Base-by-base conservation (phyloP, 2,329 filamentous ascomycete species). In the Hirsutella thompsonii region DNA sequence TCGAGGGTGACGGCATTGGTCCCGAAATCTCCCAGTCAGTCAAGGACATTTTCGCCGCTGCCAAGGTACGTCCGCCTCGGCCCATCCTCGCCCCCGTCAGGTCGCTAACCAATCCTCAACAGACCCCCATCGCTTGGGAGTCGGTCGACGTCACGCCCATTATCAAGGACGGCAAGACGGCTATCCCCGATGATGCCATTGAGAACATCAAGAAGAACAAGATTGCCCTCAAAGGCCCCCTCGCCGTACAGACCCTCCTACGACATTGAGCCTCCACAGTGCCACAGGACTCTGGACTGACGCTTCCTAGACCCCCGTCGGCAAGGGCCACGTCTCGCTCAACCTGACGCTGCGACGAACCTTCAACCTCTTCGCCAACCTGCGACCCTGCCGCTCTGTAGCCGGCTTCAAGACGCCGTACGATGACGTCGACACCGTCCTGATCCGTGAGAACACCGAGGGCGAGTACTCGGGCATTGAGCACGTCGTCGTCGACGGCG, bases 391-490 rank as follows among this genome's bases (percentile, higher is more conserved):
- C 80, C 85, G 88, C 61, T 95, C 88, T 49, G 88, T 98, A 53
- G 85, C 84, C 50, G 92, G 92, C 58, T 98, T 83, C 83, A 94
- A 96, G 81, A 98, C 92, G 41, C 88, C 90, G 48, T 96, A 96
- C 73, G 90, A 96, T 64, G 79, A 84, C 56, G 92, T 98, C 60
- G 84, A 98, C 69, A 95, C 89, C 32, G 87, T 95, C 58, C 74
- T 98, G 61, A 96, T 98, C 69, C 86, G 92, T 67, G 92, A 98
- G 74, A 98, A 98, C 77, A 96, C 92, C 54, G 92, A 96, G 78
- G 92, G 92, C 65, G 92, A 96, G 75, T 98, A 98, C 80, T 94
- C 87, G 34, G 92, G 92, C 48, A 96, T 98, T 56, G 92, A 98
- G 76, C 92, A 98, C 70, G 79, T 95, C 44, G 92, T 96, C 28